A percentile compares a stretch with the other conserved stretches of the same genome.
Evolutionary conservation across 306 rosid genomes (phyloP).

Genomic region (Cercis canadensis): DNA sequence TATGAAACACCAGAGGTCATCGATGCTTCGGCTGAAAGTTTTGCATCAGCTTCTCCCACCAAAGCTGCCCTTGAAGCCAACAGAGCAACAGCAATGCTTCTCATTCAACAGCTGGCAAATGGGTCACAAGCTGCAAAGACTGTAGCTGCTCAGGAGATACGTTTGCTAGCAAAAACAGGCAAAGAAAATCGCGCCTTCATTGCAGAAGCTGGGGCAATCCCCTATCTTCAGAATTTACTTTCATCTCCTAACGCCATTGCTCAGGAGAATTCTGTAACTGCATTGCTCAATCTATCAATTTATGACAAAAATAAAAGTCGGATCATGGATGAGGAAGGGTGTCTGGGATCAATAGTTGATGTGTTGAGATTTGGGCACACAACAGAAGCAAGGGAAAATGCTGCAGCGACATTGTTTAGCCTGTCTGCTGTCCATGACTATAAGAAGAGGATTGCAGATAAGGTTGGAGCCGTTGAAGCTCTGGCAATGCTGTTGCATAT

Average conservation of each 20-base stretch:
- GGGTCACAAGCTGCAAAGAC: slow-evolving; percentile 68
- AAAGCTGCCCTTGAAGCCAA: slow-evolving; percentile 81
- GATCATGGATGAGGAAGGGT: slow-evolving; percentile 81
- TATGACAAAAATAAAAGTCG: slow-evolving; percentile 83
- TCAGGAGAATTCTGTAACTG: slow-evolving; percentile 94
- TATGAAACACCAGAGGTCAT: slow-evolving; percentile 66
- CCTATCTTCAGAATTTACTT: slow-evolving; percentile 70
- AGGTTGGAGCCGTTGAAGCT: slow-evolving; percentile 77
- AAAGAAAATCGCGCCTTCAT: slow-evolving; percentile 85
- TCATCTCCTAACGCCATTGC: slow-evolving; percentile 70
- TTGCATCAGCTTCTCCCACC: slow-evolving; percentile 67
- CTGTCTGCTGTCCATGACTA: slow-evolving; percentile 88
- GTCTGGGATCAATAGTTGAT: slow-evolving; percentile 72
- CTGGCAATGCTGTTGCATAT: slow-evolving; percentile 69
- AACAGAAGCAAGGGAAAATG: slow-evolving; percentile 92
- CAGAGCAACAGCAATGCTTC: slow-evolving; percentile 68
- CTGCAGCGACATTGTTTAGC: slow-evolving; percentile 96
- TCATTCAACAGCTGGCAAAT: slow-evolving; percentile 72
- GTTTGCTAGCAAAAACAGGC: slow-evolving; percentile 88
- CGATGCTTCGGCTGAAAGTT: slow-evolving; percentile 54
- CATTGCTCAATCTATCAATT: slow-evolving; percentile 89
- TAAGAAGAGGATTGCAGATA: slow-evolving; percentile 86
- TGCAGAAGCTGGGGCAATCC: slow-evolving; percentile 96
- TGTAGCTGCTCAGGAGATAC: slow-evolving; percentile 87
- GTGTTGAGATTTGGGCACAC: slow-evolving; percentile 85